These are phyloP conservation scores for Sistotremastrum niveocremeum DNA, from an alignment of 768 basidiomycete genomes.

Conservation along the genomic window DNA sequence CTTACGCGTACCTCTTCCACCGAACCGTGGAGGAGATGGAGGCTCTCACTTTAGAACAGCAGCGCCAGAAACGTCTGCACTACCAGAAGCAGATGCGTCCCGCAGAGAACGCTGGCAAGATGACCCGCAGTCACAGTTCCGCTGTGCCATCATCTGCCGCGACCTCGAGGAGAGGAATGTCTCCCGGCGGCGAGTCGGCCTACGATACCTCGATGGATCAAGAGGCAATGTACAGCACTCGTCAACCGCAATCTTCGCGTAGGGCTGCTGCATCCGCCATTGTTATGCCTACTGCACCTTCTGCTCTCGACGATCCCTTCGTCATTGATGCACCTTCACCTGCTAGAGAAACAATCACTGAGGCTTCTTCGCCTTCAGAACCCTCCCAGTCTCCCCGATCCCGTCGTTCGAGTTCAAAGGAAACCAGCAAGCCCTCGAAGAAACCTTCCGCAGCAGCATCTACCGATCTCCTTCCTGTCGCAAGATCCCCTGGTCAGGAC, in stretches of 20 bases:
- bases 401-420: constrained; percentile 2
- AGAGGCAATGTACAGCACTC: constrained; percentile 3
- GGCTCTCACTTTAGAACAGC: constrained; percentile 65
- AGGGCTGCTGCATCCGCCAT: constrained; percentile 31
- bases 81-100: constrained; percentile 69
- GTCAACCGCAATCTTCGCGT: constrained; percentile 15
- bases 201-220: background rate
- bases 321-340: constrained; percentile 27
- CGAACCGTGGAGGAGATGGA: constrained; percentile 71
- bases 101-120: constrained; percentile 14
- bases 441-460: constrained; percentile 8
- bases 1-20: constrained; percentile 51
- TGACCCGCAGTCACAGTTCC: constrained; percentile 40
- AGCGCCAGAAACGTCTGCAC: constrained; percentile 68
- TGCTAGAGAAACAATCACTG: constrained; percentile 13
- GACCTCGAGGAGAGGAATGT: background rate
- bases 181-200: too few relatives aligned
- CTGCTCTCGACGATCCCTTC: constrained; percentile 57
- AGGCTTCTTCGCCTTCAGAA: constrained; percentile 17
- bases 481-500: constrained; percentile 28
- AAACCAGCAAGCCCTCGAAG: constrained; percentile 10
- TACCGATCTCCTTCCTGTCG: constrained; percentile 16
- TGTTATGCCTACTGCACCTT: constrained; percentile 28
- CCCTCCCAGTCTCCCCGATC: constrained; percentile 6
- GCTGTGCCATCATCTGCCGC: background rate